A percentile compares a stretch with the other conserved stretches of the same genome.
phyloP scores from a whole-genome alignment of 1,284 basidiomycete species.

The Malassezia nana region DNA sequence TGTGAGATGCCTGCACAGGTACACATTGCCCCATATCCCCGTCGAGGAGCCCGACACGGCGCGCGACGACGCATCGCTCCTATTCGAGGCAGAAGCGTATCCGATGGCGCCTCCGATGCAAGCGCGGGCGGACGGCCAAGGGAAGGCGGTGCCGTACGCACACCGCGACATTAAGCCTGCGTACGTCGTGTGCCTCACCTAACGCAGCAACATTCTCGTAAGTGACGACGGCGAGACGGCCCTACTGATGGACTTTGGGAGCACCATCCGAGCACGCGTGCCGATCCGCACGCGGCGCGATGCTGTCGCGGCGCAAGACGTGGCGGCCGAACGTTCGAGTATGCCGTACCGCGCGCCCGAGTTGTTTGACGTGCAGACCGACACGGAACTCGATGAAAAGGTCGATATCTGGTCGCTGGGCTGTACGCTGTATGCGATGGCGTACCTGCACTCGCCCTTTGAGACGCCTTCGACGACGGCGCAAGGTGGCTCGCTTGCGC shows the following conservation, averaged over 20 bases:
- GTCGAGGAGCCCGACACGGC: constrained; percentile 16
- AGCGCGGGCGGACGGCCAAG: constrained; percentile 50
- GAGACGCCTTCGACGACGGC: constrained; percentile 46
- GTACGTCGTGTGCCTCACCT: constrained; percentile 53
- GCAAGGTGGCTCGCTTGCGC: constrained; percentile 46
- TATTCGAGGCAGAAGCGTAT: constrained; percentile 29
- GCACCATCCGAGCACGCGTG: constrained; percentile 68
- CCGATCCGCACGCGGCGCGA: constrained; percentile 68
- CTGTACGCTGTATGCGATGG: constrained; percentile 40
- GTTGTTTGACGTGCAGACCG: constrained; percentile 47
- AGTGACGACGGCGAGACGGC: constrained; percentile 66
- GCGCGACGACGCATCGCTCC: constrained; percentile 9
- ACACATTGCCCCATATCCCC: constrained; percentile 29
- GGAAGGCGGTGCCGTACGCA: constrained; percentile 64
- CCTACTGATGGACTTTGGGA: constrained; percentile 97
- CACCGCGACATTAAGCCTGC: constrained; percentile 95
- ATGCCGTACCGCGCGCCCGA: constrained; percentile 49
- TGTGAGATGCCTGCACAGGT: constrained; percentile 78
- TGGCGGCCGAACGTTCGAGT: constrained; percentile 42
- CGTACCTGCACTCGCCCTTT: constrained; percentile 48
- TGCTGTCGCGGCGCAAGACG: constrained; percentile 53
- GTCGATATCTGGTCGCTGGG: constrained; percentile 49
- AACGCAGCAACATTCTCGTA: constrained; percentile 72
- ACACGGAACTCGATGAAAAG: constrained; percentile 37
- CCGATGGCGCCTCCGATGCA: constrained; percentile 25